Evolutionary conservation across 768 basidiomycete genomes (phyloP).

Genomic region (Termitomyces sp.): DNA sequence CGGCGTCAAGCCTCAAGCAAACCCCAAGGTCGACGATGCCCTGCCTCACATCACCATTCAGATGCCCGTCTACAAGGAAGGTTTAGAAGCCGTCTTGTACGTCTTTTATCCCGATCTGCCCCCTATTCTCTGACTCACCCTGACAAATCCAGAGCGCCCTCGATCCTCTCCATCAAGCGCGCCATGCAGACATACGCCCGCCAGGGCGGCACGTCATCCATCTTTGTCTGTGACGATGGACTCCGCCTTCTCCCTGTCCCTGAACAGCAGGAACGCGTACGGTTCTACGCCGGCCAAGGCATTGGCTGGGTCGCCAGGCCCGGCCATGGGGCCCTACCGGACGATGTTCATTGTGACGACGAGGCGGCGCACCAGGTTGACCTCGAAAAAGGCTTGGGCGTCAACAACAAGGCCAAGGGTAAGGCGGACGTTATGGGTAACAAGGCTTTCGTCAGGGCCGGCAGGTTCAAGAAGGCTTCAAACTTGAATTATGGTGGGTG

Average conservation of each 20-base stretch:
- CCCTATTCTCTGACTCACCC: not conserved
- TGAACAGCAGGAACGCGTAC: constrained; percentile 7
- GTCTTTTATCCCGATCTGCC: constrained; percentile 15
- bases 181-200: constrained; percentile 86
- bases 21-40: constrained; percentile 40
- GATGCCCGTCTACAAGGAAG: constrained; percentile 85
- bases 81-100: constrained; percentile 60
- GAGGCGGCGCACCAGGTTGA: not conserved
- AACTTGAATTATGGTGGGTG: constrained; percentile 79
- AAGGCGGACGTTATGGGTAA: not conserved
- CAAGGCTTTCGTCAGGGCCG: constrained; percentile 55
- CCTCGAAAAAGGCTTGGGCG: not conserved
- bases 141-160: constrained; percentile 43
- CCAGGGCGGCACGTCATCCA: constrained; percentile 73
- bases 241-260: constrained; percentile 27
- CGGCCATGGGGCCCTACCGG: constrained; percentile 7
- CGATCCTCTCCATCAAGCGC: constrained; percentile 68
- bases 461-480: constrained; percentile 90
- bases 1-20: constrained; percentile 50
- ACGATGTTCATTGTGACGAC: not conserved
- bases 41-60: constrained; percentile 78
- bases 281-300: constrained; percentile 12
- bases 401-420: no score
- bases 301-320: constrained; percentile 16
- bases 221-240: constrained; percentile 81